Percentiles rank a stretch among this genome's conserved stretches.
phyloP scores from a whole-genome alignment of 2,329 filamentous ascomycete species.

The Fusarium armeniacum region DNA sequence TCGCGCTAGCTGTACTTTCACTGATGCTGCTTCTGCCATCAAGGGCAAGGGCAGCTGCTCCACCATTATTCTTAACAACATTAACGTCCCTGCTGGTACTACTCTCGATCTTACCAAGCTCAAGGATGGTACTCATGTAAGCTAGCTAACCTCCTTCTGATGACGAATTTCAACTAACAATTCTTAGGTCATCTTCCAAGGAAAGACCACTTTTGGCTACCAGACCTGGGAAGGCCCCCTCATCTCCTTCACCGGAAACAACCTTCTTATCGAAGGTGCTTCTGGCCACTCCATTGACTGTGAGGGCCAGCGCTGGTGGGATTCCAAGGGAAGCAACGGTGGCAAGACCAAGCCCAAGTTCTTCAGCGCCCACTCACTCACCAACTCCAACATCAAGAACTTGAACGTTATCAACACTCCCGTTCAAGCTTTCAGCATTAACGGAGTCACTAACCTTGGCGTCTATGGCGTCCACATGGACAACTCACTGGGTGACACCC shows the following conservation, averaged over 20 bases:
- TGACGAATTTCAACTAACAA: not conserved
- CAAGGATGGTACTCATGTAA: slow-evolving; percentile 60
- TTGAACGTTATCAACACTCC: slow-evolving; percentile 60
- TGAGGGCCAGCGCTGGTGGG: slow-evolving; percentile 72
- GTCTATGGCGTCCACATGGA: slow-evolving; percentile 57
- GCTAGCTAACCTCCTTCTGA: rapidly evolving
- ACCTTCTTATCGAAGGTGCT: slow-evolving; percentile 67
- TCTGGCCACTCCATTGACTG: slow-evolving; percentile 66
- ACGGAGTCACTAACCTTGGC: slow-evolving; percentile 52
- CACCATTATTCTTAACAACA: slow-evolving; percentile 65
- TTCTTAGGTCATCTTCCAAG: slow-evolving; percentile 68
- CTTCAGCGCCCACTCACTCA: slow-evolving; percentile 63
- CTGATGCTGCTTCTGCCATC: slow-evolving; percentile 62
- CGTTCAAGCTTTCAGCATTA: slow-evolving; percentile 60
- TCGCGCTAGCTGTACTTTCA: slow-evolving; percentile 66
- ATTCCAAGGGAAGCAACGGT: slow-evolving; percentile 70
- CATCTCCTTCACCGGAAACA: slow-evolving; percentile 70
- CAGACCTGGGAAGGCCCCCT: slow-evolving; percentile 75
- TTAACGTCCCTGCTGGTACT: slow-evolving; percentile 69
- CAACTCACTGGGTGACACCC: slow-evolving; percentile 56
- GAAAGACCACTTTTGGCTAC: slow-evolving; percentile 76
- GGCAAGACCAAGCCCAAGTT: slow-evolving; percentile 75
- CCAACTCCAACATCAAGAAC: slow-evolving; percentile 55
- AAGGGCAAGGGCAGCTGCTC: slow-evolving; percentile 66
- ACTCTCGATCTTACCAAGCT: slow-evolving; percentile 71